These are phyloP conservation scores for Suillus bovinus DNA, from an alignment of 768 basidiomycete species.

Conservation along the genomic window DNA sequence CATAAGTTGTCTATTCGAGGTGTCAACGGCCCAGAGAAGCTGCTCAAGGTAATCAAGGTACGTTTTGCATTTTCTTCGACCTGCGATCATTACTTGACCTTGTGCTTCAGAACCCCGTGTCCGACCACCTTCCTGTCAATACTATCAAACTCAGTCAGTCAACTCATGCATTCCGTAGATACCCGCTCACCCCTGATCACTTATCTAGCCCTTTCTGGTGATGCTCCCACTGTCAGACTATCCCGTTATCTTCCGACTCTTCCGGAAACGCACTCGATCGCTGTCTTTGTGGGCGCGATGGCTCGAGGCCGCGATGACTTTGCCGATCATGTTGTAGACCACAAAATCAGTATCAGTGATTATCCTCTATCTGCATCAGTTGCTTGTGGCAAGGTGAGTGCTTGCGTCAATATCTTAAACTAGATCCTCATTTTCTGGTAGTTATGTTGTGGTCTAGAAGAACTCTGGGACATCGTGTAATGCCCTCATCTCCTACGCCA, in stretches of 20 bases:
- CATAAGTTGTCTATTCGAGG: conserved; percentile 95
- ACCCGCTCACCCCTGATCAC: conserved; percentile 1
- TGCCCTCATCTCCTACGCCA: conserved; percentile 10
- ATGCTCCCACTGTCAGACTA: conserved; percentile 78
- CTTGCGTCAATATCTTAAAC: background rate
- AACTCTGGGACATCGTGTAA: conserved; percentile 91
- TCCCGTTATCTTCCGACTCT: conserved; percentile 84
- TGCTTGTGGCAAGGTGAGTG: conserved; percentile 91
- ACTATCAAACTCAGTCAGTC: conserved; percentile 92
- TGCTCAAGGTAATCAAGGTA: conserved; percentile 96
- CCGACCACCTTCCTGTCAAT: conserved; percentile 92
- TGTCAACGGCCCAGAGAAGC: conserved; percentile 94
- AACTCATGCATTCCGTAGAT: conserved; percentile 2
- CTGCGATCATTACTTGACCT: conserved; percentile 9
- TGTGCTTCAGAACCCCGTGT: conserved; percentile 77
- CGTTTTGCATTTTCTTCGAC: conserved; percentile 15
- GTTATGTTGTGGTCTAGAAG: conserved; percentile 92
- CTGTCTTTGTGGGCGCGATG: conserved; percentile 98
- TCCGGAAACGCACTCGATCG: conserved; percentile 85
- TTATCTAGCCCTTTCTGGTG: conserved; percentile 80
- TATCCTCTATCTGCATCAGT: conserved; percentile 92
- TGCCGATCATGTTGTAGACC: conserved; percentile 91
- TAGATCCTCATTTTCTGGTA: conserved; percentile 28
- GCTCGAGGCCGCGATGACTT: conserved; percentile 96
- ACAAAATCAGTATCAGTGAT: conserved; percentile 95